These are phyloP conservation scores for Jatropha curcas DNA, from an alignment of 345 rosid species.

Conservation along the genomic window DNA sequence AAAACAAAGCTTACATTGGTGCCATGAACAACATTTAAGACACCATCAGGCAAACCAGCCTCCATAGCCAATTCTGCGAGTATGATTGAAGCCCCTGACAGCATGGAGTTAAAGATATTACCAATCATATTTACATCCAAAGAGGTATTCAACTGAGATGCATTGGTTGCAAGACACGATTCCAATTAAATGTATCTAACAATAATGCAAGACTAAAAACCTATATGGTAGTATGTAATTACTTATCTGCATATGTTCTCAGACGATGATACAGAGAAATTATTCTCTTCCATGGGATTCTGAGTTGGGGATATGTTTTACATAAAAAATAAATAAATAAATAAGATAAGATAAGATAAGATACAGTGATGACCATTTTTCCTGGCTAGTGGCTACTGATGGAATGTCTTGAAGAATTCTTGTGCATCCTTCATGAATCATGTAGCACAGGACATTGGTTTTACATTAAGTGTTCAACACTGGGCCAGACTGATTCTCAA, in stretches of 20 bases:
- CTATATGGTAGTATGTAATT: neutral
- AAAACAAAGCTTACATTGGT: conserved; percentile 31
- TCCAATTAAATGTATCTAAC: neutral
- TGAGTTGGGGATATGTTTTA: neutral
- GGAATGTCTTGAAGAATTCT: neutral
- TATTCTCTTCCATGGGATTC: neutral
- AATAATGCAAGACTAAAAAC: conserved; percentile 1
- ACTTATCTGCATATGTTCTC: neutral
- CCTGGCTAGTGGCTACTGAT: neutral
- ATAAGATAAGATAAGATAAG: too few species aligned
- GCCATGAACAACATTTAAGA: conserved; percentile 54
- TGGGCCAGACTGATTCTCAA: neutral
- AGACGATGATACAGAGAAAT: neutral
- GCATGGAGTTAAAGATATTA: neutral
- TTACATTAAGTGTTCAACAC: neutral
- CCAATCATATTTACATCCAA: neutral
- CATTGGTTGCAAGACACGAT: neutral
- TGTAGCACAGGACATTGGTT: neutral
- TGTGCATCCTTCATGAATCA: neutral
- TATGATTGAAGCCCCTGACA: conserved; percentile 45
- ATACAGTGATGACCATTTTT: too few species aligned
- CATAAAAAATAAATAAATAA: too few species aligned
- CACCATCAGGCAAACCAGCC: conserved; percentile 57
- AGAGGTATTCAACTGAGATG: neutral
- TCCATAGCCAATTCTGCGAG: conserved; percentile 55